Evolutionary conservation across 768 basidiomycete species (phyloP).

Genomic region (Tylopilus plumbeoviolaceoides): DNA sequence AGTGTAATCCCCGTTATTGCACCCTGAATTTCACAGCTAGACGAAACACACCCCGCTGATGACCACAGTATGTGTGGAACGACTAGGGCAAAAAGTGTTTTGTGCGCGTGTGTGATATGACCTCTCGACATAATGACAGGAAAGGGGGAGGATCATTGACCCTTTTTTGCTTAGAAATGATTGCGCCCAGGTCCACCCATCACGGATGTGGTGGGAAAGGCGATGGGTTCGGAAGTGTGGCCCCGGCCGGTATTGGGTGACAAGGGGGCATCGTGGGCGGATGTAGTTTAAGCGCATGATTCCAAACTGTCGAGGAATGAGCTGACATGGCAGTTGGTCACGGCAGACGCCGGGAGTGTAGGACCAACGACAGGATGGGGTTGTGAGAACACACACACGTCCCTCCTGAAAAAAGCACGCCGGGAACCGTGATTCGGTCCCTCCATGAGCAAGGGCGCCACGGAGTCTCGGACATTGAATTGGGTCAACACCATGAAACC

Average conservation of each 20-base stretch:
- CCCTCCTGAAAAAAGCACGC: background rate
- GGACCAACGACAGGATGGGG: background rate
- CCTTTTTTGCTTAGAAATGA: slow-evolving; percentile 8
- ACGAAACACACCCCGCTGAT: background rate
- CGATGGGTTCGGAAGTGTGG: slow-evolving; percentile 15
- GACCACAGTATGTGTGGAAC: slow-evolving; percentile 12
- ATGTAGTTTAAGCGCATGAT: slow-evolving; percentile 15
- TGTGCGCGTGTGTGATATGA: slow-evolving; percentile 13
- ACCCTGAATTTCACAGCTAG: slow-evolving; percentile 25
- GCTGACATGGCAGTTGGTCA: slow-evolving; percentile 14
- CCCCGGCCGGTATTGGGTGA: background rate
- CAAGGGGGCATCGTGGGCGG: slow-evolving; percentile 3
- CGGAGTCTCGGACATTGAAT: slow-evolving; percentile 33
- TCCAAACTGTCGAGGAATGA: background rate
- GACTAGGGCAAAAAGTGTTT: background rate
- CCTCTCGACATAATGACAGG: slow-evolving; percentile 3
- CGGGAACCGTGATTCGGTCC: slow-evolving; percentile 1
- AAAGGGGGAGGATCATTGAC: slow-evolving; percentile 10
- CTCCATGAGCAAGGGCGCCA: slow-evolving; percentile 10
- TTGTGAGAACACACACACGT: background rate
- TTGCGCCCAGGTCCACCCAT: slow-evolving; percentile 16
- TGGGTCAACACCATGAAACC: slow-evolving; percentile 16
- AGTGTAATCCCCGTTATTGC: slow-evolving; percentile 28
- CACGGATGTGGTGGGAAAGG: slow-evolving; percentile 12
- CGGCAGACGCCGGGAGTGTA: background rate